Conservation (phyloP, 305 asterid species). For the Vinca major region DNA sequence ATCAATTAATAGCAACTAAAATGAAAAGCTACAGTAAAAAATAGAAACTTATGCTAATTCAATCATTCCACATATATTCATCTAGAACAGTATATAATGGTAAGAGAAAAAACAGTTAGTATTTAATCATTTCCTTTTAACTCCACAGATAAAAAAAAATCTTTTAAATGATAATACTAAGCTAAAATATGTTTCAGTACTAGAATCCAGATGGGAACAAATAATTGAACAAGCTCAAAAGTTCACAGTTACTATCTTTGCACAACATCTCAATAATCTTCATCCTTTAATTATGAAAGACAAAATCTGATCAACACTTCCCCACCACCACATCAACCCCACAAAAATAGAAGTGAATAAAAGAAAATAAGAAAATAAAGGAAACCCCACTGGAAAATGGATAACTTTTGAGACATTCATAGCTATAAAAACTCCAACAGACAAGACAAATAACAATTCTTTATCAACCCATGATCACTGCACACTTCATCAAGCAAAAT, state of each 20-base stretch:
- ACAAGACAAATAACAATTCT: background rate
- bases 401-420: background rate
- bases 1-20: background rate
- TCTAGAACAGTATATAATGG: background rate
- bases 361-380: background rate
- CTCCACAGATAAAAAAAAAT: background rate
- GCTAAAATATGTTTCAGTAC: background rate
- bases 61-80: background rate
- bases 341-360: background rate
- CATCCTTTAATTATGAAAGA: background rate
- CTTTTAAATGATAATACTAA: background rate
- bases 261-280: background rate
- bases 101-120: background rate
- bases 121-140: background rate
- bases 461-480: constrained; percentile 2
- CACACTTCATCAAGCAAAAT: background rate
- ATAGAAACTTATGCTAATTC: background rate
- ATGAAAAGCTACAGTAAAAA: background rate
- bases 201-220: background rate
- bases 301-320: background rate
- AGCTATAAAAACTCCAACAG: background rate
- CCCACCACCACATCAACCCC: background rate
- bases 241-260: background rate
- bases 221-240: background rate
- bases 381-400: background rate